A percentile compares a stretch with the other conserved stretches of the same genome.
These are phyloP conservation scores for Russula emetica DNA, from an alignment of 768 basidiomycete genomes.

Conservation along the genomic window DNA sequence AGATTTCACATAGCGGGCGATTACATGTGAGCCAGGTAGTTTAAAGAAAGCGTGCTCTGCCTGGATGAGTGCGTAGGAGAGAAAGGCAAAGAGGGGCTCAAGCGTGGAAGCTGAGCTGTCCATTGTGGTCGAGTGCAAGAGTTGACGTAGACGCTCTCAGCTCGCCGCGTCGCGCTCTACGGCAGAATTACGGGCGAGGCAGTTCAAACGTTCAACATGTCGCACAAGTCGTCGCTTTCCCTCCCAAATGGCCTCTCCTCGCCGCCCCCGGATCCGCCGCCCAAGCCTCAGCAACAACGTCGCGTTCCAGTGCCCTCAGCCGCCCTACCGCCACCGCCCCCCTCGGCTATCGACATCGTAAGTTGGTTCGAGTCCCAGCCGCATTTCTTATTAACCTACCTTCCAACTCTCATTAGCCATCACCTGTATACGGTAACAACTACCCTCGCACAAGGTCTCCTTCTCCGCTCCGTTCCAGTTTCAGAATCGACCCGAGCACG, in stretches of 20 bases:
- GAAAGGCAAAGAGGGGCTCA: slow-evolving; percentile 57
- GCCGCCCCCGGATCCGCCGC: slow-evolving; percentile 28
- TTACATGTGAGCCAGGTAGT: slow-evolving; percentile 75
- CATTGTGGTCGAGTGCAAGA: slow-evolving; percentile 33
- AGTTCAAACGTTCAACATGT: slow-evolving; percentile 29
- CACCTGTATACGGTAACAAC: slow-evolving; percentile 40
- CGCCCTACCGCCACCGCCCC: slow-evolving; percentile 37
- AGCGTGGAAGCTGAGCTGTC: slow-evolving; percentile 37
- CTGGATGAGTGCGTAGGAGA: slow-evolving; percentile 57
- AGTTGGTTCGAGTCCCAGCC: slow-evolving; percentile 13
- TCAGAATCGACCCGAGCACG: slow-evolving; percentile 52
- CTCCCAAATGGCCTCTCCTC: slow-evolving; percentile 29
- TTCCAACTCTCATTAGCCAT: slow-evolving; percentile 36
- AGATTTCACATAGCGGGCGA: slow-evolving; percentile 88
- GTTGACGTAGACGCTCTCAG: slow-evolving; percentile 1
- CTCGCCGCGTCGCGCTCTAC: slow-evolving; percentile 6
- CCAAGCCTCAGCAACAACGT: slow-evolving; percentile 33
- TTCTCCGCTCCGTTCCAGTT: slow-evolving; percentile 68
- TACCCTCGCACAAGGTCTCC: slow-evolving; percentile 49
- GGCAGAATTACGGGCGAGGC: no score
- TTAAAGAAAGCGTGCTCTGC: slow-evolving; percentile 65
- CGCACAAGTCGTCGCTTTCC: slow-evolving; percentile 29
- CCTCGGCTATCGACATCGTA: slow-evolving; percentile 43
- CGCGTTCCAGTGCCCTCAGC: slow-evolving; percentile 38
- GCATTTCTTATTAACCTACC: slow-evolving; percentile 18